A percentile compares a stretch with the other conserved stretches of the same genome.
These are phyloP conservation scores for Noccaea bulbosa DNA, from an alignment of 345 rosid genomes.

Conservation along the genomic window DNA sequence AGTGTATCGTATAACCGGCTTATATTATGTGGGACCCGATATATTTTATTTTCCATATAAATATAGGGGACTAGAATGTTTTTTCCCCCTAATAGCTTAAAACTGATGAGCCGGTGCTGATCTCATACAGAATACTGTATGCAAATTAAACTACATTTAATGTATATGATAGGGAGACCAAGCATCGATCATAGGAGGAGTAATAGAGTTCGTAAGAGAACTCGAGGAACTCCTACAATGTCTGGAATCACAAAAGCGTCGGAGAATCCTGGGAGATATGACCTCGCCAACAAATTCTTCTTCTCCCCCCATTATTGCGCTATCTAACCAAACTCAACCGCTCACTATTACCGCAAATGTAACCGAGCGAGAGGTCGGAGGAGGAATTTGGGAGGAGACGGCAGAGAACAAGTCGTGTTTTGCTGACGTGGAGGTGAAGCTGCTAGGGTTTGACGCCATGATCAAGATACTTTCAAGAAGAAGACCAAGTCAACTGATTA, in stretches of 20 bases:
- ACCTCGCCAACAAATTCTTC: constrained; percentile 42
- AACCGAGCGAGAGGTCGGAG: constrained; percentile 33
- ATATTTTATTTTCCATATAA: too few relatives aligned
- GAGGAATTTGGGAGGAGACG: constrained; percentile 58
- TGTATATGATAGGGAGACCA: constrained; percentile 72
- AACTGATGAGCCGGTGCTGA: not conserved
- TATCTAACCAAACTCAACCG: constrained; percentile 14
- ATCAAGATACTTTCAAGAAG: constrained; percentile 91
- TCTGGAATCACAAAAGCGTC: constrained; percentile 82
- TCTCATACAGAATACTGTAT: too few relatives aligned
- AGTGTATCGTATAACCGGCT: not conserved
- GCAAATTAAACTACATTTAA: not conserved
- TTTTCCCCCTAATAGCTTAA: not conserved
- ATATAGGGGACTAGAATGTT: too few relatives aligned
- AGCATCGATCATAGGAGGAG: constrained; percentile 95
- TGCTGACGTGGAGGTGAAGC: constrained; percentile 92
- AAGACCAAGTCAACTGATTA: constrained; percentile 81
- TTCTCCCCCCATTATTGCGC: constrained; percentile 29
- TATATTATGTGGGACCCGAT: too few relatives aligned
- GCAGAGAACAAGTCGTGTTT: constrained; percentile 84
- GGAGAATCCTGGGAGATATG: constrained; percentile 63
- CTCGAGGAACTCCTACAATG: constrained; percentile 90
- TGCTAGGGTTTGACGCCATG: constrained; percentile 90
- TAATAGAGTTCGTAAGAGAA: constrained; percentile 90
- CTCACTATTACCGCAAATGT: constrained; percentile 29